These are phyloP conservation scores for Crithidia expoeki DNA, from an alignment of 208 protist genomes.

Conservation along the genomic window DNA sequence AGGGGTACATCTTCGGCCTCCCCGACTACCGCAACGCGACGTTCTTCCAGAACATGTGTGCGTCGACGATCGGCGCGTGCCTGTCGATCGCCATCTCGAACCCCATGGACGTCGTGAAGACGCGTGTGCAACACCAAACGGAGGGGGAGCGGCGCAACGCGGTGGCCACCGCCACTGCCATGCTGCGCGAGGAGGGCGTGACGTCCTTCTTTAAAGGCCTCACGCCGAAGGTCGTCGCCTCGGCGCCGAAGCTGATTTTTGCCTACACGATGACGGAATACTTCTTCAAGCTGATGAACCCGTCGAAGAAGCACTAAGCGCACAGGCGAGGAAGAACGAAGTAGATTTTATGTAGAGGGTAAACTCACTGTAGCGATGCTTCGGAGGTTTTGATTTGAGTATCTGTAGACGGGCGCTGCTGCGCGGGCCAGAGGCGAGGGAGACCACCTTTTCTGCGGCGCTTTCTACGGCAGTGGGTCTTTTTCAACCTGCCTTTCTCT, in stretches of 20 bases:
- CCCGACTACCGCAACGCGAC: slow-evolving; percentile 80
- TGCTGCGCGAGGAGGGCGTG: slow-evolving; percentile 82
- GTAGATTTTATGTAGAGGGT: not conserved
- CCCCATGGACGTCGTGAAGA: slow-evolving; percentile 95
- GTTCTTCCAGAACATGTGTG: slow-evolving; percentile 86
- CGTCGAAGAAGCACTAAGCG: slow-evolving; percentile 19
- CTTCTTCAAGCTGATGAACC: slow-evolving; percentile 73
- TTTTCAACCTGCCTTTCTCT: too few relatives aligned
- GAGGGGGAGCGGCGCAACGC: slow-evolving; percentile 56
- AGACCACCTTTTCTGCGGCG: too few relatives aligned
- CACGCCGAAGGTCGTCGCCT: slow-evolving; percentile 86
- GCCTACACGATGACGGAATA: slow-evolving; percentile 88
- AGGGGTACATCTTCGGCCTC: slow-evolving; percentile 83
- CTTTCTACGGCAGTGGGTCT: too few relatives aligned
- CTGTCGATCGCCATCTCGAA: slow-evolving; percentile 86
- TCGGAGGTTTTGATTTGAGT: too few relatives aligned
- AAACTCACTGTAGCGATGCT: too few relatives aligned
- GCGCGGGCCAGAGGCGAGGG: too few relatives aligned
- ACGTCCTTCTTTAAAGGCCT: slow-evolving; percentile 90
- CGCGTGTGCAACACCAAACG: slow-evolving; percentile 85
- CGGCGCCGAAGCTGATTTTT: slow-evolving; percentile 85
- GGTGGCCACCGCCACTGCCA: slow-evolving; percentile 40
- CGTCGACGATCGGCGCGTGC: slow-evolving; percentile 82
- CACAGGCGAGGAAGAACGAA: not conserved
- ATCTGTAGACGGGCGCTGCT: too few relatives aligned